Base-by-base conservation (phyloP, 2,329 filamentous ascomycete genomes). In the Alternaria infectoria region DNA sequence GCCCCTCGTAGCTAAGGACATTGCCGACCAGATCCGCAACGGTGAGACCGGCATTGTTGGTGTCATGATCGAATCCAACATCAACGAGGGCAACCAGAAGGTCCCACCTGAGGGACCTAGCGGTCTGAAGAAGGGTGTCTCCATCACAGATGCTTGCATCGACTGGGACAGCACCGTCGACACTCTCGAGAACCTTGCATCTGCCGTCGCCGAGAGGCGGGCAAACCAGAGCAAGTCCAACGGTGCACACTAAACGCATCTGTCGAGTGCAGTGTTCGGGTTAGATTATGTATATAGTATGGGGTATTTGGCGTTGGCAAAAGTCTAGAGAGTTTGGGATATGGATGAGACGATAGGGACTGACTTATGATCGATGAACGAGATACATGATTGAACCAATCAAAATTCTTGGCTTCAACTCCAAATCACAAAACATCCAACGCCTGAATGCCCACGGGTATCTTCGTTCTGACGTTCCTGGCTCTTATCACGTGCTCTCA, bases 1-100 rank as follows among this genome's bases (percentile, higher is more conserved):
- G 84, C 96, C 96, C 74, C 91, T 95, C 83, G 95, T 98, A 47
- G 93, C 95, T 68, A 88, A 91, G 79, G 86, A 86, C 56, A 85
- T 99, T 65, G 91, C 87, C 30, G 92, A 97, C 58, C 95, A 99
- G 84, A 86, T 99, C 68, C 89, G 91, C 55, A 90, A 91, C 69
- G 95, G 95, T 63, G 93, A 99, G 84, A 90, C 88, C 62, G 90
- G 89, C 69, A 97, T 99, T 74, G 88, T 98, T 69, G 96, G 94
- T 79, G 93, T 98, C 77, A 99, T 99, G 95, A 97, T 99, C 74
- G 95, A 99, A 85, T 97, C 93, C 77, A 95, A 98, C 83, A 95
- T 98, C 86, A 89, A 95, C 81, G 96, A 97, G 83, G 90, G 88
- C 74, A 82, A 81, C 76, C 83, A 85, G 70, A 97, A 97, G 85